Conservation (phyloP, 1,284 basidiomycete genomes). For the Malassezia dermatis region DNA sequence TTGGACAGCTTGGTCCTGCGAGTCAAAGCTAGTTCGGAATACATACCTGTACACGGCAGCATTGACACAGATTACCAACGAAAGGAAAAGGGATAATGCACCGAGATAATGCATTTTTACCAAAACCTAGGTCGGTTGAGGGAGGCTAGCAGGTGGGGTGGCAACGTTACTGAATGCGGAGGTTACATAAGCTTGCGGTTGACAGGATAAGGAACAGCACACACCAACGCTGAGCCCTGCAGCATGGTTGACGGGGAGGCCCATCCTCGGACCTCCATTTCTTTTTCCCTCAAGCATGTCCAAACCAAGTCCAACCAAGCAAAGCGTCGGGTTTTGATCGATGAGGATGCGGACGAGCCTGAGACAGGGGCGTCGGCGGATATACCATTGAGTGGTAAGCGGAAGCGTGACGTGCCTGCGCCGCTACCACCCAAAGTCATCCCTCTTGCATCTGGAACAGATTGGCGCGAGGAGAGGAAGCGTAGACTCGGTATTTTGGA, state of each 20-base stretch:
- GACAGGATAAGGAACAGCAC: neutral
- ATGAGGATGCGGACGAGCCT: neutral
- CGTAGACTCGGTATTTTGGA: conserved; percentile 24
- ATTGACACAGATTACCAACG: neutral
- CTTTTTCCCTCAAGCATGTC: neutral
- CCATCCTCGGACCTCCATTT: neutral
- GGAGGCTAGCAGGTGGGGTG: neutral
- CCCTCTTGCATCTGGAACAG: conserved; percentile 21
- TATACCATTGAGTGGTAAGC: conserved; percentile 1
- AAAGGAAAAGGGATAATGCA: neutral
- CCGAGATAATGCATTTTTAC: conserved; percentile 2
- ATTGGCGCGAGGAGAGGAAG: conserved; percentile 40
- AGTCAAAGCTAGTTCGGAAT: neutral
- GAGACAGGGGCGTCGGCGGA: neutral
- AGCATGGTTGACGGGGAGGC: neutral
- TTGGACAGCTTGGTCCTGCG: conserved; percentile 52
- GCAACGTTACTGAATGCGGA: neutral
- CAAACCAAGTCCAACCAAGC: neutral
- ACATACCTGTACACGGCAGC: conserved; percentile 5
- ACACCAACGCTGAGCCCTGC: neutral
- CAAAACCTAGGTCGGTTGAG: neutral
- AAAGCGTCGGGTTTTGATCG: neutral
- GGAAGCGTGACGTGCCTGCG: neutral
- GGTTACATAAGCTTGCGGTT: neutral
- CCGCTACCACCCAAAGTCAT: conserved; percentile 18